These are phyloP conservation scores for Ceratobasidium sp. DNA, from an alignment of 1,284 basidiomycete genomes.

Conservation along the genomic window DNA sequence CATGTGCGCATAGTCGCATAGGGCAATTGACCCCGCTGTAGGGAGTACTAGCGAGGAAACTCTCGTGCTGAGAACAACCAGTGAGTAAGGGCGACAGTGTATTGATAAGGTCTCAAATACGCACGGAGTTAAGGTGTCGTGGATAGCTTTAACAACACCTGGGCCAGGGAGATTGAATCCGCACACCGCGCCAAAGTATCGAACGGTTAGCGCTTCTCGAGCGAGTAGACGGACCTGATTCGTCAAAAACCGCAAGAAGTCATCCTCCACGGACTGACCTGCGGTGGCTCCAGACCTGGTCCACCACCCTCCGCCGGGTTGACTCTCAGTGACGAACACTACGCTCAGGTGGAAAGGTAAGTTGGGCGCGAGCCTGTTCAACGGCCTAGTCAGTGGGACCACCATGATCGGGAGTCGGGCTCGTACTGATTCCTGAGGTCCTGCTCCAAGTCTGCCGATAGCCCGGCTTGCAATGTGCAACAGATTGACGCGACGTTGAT, in stretches of 20 bases:
- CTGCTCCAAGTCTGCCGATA: background rate
- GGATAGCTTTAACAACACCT: background rate
- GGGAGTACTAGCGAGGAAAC: constrained; percentile 3
- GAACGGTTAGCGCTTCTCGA: background rate
- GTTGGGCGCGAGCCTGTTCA: background rate
- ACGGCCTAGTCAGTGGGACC: background rate
- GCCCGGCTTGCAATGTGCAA: too few relatives aligned
- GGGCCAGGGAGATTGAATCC: background rate
- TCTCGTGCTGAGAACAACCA: background rate
- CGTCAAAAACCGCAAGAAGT: background rate
- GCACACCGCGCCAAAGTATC: constrained; percentile 6
- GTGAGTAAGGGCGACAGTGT: background rate
- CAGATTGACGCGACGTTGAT: constrained; percentile 13
- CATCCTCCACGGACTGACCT: background rate
- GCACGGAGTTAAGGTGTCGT: background rate
- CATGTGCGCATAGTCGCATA: background rate
- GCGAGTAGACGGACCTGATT: background rate
- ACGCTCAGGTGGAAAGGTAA: background rate
- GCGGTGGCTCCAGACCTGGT: background rate
- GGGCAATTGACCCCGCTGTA: background rate
- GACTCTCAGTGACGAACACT: constrained; percentile 14
- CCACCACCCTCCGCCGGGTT: constrained; percentile 12
- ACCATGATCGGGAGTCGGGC: too few relatives aligned
- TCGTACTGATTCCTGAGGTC: background rate
- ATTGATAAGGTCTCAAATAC: background rate